Percentiles rank a stretch among this genome's conserved stretches.
Conservation (phyloP, 2,329 filamentous ascomycete genomes). For the Xylaria sp. region DNA sequence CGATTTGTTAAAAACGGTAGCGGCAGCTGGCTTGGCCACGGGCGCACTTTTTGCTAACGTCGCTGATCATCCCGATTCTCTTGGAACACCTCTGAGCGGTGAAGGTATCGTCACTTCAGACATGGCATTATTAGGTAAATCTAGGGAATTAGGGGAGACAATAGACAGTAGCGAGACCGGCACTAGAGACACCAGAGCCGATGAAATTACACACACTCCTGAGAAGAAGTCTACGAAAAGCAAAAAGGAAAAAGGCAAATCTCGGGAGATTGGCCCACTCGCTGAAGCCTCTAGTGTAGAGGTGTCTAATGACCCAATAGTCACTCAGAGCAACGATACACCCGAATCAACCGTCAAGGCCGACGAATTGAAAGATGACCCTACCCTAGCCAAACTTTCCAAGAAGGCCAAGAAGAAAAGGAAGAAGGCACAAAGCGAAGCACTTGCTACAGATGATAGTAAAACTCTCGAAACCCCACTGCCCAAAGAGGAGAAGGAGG, state of each 20-base stretch:
- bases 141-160: background rate
- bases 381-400: constrained; percentile 31
- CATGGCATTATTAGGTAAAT: background rate
- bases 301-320: background rate
- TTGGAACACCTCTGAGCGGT: background rate
- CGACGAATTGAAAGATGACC: constrained; percentile 2
- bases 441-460: background rate
- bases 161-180: constrained; percentile 6
- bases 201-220: constrained; percentile 12
- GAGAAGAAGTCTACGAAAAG: constrained; percentile 46
- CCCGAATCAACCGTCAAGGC: background rate
- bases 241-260: constrained; percentile 46
- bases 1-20: background rate
- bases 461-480: background rate
- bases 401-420: constrained; percentile 31
- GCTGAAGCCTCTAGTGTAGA: constrained; percentile 5
- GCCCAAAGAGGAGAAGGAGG: constrained; percentile 12
- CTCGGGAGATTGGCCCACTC: constrained; percentile 21
- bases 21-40: background rate
- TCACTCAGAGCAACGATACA: background rate
- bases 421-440: constrained; percentile 17
- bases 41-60: constrained; percentile 16
- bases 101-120: constrained; percentile 9
- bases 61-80: background rate
- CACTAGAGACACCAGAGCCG: constrained; percentile 6